Percentiles rank a stretch among this genome's conserved stretches.
These are phyloP conservation scores for Rhodamnia argentea DNA, from an alignment of 345 rosid genomes.

Conservation along the genomic window DNA sequence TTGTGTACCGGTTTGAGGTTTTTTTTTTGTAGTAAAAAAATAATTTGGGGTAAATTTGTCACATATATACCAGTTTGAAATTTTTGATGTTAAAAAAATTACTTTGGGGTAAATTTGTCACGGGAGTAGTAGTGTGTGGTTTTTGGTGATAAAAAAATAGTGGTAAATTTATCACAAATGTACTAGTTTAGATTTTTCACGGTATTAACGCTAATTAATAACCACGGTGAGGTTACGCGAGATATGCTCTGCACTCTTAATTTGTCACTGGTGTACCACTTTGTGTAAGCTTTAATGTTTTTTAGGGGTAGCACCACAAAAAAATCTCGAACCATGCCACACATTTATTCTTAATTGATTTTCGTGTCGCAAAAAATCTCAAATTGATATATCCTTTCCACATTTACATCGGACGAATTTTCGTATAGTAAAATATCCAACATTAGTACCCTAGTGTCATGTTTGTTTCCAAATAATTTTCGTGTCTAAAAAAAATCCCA, in stretches of 20 bases:
- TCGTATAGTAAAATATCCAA: neutral
- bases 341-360: neutral
- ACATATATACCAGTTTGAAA: no score
- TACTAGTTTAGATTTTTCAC: no score
- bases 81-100: no score
- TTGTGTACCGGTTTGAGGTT: no score
- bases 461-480: no score
- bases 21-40: no score
- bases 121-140: fast-evolving
- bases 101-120: no score
- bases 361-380: neutral
- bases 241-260: neutral
- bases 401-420: neutral
- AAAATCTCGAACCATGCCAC: neutral
- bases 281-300: neutral
- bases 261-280: neutral
- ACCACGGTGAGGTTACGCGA: neutral
- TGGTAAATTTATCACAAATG: no score
- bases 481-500: neutral
- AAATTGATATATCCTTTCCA: neutral
- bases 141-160: no score
- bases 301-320: neutral
- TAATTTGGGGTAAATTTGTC: no score
- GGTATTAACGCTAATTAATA: neutral
- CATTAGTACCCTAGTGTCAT: fast-evolving